phyloP scores from a whole-genome alignment of 2,329 filamentous ascomycete genomes.

The Hymenoscyphus scutula region DNA sequence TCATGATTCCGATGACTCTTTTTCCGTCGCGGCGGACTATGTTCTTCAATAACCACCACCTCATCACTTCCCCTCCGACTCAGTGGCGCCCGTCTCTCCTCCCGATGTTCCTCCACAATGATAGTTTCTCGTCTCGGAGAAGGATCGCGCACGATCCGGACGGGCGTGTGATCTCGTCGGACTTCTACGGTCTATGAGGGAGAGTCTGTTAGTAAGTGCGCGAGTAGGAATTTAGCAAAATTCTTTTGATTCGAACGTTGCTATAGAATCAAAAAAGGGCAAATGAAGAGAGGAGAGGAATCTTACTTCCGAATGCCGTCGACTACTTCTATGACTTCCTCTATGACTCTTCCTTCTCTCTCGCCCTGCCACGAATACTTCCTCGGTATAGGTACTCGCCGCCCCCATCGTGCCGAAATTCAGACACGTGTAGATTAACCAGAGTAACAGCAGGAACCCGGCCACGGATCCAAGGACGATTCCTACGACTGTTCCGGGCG shows the following conservation, averaged over 20 bases:
- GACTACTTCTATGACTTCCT: constrained; percentile 20
- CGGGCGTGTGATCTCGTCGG: constrained; percentile 22
- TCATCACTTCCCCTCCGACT: constrained; percentile 33
- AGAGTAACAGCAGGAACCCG: constrained; percentile 52
- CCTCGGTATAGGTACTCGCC: constrained; percentile 22
- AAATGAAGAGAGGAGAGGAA: background rate
- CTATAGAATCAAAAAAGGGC: no score
- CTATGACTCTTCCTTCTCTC: constrained; percentile 24
- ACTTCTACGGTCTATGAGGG: constrained; percentile 30
- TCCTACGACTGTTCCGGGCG: constrained; percentile 57
- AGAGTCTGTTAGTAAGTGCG: constrained; percentile 10
- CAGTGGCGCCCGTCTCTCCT: constrained; percentile 14
- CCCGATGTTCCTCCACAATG: constrained; percentile 33
- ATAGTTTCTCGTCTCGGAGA: constrained; percentile 30
- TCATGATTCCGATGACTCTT: constrained; percentile 28
- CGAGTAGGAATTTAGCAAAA: constrained; percentile 5
- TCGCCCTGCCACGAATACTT: constrained; percentile 19
- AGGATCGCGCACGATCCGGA: constrained; percentile 28
- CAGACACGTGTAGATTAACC: constrained; percentile 45
- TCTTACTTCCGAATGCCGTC: constrained; percentile 19
- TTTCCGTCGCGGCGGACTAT: constrained; percentile 34
- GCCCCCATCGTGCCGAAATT: constrained; percentile 18
- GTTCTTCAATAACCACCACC: constrained; percentile 38
- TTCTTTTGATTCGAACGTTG: background rate
- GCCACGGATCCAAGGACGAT: constrained; percentile 55